Evolutionary conservation across 73 alveolate genomes (phyloP).

Genomic region (Uronychia binucleata): DNA sequence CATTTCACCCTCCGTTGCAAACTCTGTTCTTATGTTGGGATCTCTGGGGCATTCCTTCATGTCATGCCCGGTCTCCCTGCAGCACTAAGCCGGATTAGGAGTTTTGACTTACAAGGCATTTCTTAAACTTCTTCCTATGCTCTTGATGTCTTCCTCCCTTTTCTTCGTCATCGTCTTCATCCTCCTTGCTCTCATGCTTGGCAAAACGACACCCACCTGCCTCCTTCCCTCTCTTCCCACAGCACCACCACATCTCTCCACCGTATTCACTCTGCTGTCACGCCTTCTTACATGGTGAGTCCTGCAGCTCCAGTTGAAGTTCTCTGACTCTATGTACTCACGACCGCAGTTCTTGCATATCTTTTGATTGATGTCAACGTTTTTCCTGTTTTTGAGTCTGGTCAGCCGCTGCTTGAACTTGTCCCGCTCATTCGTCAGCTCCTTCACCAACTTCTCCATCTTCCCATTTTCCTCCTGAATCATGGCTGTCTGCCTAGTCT

Average conservation of each 20-base stretch:
- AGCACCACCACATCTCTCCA: conserved; percentile 73
- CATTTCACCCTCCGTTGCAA: conserved; percentile 43
- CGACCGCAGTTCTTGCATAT: conserved; percentile 69
- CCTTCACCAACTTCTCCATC: neutral
- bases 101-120: conserved; percentile 40
- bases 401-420: conserved; percentile 43
- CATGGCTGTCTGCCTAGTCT: neutral
- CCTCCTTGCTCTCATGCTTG: conserved; percentile 57
- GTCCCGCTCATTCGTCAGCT: conserved; percentile 37
- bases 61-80: conserved; percentile 59
- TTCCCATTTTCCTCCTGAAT: neutral
- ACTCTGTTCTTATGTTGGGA: conserved; percentile 46
- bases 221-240: conserved; percentile 54
- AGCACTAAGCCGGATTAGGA: conserved; percentile 31
- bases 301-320: conserved; percentile 81
- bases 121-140: neutral
- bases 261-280: conserved; percentile 30
- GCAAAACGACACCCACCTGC: conserved; percentile 60
- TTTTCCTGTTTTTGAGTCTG: conserved; percentile 39
- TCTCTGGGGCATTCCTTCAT: conserved; percentile 63
- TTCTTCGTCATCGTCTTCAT: conserved; percentile 43
- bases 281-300: conserved; percentile 41
- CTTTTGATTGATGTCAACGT: conserved; percentile 40
- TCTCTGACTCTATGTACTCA: conserved; percentile 65
- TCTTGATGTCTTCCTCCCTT: conserved; percentile 33